Evolutionary conservation across 2,329 filamentous ascomycete genomes (phyloP).

Genomic region (Gaeumannomyces sp.): DNA sequence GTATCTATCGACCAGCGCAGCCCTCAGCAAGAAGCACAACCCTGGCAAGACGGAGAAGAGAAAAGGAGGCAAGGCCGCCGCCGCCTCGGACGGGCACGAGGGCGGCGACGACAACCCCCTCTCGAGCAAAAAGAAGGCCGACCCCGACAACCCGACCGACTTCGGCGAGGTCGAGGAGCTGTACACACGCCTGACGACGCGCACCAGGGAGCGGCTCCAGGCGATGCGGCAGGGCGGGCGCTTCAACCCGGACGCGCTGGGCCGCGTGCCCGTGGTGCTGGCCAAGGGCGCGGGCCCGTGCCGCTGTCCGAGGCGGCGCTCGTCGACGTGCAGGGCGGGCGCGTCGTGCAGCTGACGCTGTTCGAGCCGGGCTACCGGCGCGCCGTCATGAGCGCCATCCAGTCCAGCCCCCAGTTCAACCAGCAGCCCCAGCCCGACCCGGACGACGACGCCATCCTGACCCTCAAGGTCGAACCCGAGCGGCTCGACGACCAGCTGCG

Average conservation of each 20-base stretch:
- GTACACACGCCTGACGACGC: constrained; percentile 16
- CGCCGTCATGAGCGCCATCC: constrained; percentile 18
- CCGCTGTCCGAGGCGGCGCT: constrained; percentile 18
- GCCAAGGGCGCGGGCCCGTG: constrained; percentile 1
- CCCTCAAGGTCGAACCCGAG: constrained; percentile 48
- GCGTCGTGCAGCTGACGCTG: constrained; percentile 20
- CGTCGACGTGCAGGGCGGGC: constrained; percentile 17
- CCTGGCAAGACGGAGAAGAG: constrained; percentile 16
- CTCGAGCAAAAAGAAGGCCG: constrained; percentile 4
- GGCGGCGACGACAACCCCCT: constrained; percentile 9
- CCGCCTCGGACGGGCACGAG: constrained; percentile 5
- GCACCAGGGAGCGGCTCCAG: constrained; percentile 17
- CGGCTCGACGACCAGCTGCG: constrained; percentile 38
- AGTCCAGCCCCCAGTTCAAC: constrained; percentile 17
- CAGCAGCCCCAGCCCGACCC: constrained; percentile 41
- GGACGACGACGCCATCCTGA: constrained; percentile 54
- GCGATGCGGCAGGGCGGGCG: constrained; percentile 15
- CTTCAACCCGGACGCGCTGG: constrained; percentile 18
- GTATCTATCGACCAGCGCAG: constrained; percentile 14
- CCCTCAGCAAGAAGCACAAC: constrained; percentile 11
- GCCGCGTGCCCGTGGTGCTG: constrained; percentile 12
- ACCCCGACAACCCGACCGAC: constrained; percentile 14
- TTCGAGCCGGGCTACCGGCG: constrained; percentile 16
- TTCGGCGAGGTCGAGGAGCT: constrained; percentile 18
- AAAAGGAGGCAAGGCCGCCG: background rate